Conservation (phyloP, 2,329 filamentous ascomycete species). For the Aspergillus nomiae region DNA sequence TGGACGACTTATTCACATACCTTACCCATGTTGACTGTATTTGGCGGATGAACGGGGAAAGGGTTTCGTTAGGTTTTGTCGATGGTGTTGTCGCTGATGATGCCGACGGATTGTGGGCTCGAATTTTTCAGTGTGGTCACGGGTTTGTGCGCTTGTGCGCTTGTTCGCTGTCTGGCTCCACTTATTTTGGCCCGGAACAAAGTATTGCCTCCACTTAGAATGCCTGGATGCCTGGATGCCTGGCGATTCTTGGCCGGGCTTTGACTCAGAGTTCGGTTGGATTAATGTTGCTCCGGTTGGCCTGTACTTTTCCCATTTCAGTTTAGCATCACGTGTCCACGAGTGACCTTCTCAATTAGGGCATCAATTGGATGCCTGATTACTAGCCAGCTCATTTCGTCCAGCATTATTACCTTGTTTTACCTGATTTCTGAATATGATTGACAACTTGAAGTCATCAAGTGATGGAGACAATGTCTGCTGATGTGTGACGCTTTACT, state of each 20-base stretch:
- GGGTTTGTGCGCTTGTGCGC: constrained; percentile 16
- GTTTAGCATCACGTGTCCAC: not conserved
- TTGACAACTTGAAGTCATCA: not conserved
- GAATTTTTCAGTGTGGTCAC: constrained; percentile 17
- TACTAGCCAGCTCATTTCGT: too few relatives aligned
- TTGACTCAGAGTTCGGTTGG: constrained; percentile 4
- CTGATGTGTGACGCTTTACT: not conserved
- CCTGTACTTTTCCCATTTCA: not conserved
- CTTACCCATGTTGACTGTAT: constrained; percentile 17
- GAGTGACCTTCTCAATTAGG: not conserved
- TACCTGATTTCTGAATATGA: not conserved
- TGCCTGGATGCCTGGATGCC: not conserved
- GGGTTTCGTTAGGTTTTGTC: constrained; percentile 6
- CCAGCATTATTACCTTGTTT: not conserved
- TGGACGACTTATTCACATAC: constrained; percentile 8
- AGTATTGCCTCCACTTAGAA: constrained; percentile 4
- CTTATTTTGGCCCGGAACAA: constrained; percentile 4
- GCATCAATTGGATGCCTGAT: not conserved
- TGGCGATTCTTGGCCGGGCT: not conserved
- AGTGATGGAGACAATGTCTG: too few relatives aligned
- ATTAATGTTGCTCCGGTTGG: not conserved
- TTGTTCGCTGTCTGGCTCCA: not conserved
- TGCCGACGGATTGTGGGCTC: constrained; percentile 9
- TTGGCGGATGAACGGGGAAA: constrained; percentile 3
- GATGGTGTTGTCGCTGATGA: constrained; percentile 13